Evolutionary conservation across 345 rosid species (phyloP).

Genomic region (Melaleuca alternifolia): DNA sequence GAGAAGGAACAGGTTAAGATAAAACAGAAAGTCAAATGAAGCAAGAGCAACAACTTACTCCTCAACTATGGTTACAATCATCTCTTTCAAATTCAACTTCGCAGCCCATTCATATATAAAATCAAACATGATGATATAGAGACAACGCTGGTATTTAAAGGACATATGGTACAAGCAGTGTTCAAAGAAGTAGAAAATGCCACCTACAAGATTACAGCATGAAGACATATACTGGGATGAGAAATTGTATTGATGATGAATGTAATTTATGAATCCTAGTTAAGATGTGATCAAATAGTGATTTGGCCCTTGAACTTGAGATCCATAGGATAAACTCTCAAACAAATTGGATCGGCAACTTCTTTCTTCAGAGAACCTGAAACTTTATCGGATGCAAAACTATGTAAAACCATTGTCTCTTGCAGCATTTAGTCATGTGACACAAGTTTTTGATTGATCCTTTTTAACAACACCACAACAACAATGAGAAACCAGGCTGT

Average conservation of each 20-base stretch:
- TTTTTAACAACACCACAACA: neutral
- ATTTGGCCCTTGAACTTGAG: neutral
- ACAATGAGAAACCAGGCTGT: neutral
- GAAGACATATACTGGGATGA: neutral
- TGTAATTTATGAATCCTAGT: neutral
- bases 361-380: neutral
- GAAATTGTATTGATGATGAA: neutral
- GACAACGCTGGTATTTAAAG: neutral
- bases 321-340: neutral
- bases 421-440: neutral
- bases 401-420: neutral
- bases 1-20: neutral
- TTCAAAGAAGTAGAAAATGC: neutral
- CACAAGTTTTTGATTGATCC: neutral
- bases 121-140: neutral
- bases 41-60: neutral
- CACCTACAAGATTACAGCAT: neutral
- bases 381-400: neutral
- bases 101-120: neutral
- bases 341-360: neutral
- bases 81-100: neutral
- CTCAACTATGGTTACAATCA: neutral
- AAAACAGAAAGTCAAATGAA: neutral
- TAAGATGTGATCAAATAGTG: neutral
- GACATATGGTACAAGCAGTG: neutral